phyloP scores from a whole-genome alignment of 495 filamentous ascomycete genomes.

The Copromyces sp. region DNA sequence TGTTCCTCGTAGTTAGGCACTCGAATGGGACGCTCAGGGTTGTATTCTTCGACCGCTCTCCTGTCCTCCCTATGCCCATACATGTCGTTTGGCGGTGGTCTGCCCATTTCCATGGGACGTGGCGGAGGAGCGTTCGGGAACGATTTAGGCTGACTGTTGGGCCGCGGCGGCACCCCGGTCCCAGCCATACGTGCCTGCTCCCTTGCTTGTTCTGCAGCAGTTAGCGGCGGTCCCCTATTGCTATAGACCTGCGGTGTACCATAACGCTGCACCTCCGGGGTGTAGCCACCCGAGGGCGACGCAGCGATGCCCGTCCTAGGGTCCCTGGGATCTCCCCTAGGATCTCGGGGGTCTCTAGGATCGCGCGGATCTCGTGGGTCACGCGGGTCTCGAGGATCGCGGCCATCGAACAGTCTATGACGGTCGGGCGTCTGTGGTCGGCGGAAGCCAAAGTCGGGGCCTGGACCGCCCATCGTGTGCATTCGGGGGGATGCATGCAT shows the following conservation, averaged over 20 bases:
- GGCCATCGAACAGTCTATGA: constrained; percentile 36
- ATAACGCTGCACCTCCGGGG: constrained; percentile 45
- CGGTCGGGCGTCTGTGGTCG: constrained; percentile 70
- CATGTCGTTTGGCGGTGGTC: constrained; percentile 29
- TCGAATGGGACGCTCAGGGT: constrained; percentile 34
- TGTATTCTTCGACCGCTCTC: constrained; percentile 29
- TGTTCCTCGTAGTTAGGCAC: constrained; percentile 28
- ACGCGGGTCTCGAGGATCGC: constrained; percentile 5
- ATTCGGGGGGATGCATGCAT: constrained; percentile 45
- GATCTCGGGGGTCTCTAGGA: not conserved
- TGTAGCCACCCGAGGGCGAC: constrained; percentile 38
- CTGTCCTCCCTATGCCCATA: constrained; percentile 35
- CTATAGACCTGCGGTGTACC: constrained; percentile 42
- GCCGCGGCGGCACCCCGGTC: constrained; percentile 34
- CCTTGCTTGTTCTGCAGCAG: constrained; percentile 30
- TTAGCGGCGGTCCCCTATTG: constrained; percentile 29
- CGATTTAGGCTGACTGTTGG: constrained; percentile 41
- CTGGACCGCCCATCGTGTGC: constrained; percentile 18
- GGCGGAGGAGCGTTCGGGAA: constrained; percentile 33
- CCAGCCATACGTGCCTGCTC: constrained; percentile 30
- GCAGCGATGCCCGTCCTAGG: constrained; percentile 35
- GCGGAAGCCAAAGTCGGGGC: constrained; percentile 50
- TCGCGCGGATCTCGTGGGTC: not conserved
- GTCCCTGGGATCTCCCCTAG: constrained; percentile 13
- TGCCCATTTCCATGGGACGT: constrained; percentile 28